Base-by-base conservation (phyloP, 495 filamentous ascomycete species). In the Bacidia gigantensis region DNA sequence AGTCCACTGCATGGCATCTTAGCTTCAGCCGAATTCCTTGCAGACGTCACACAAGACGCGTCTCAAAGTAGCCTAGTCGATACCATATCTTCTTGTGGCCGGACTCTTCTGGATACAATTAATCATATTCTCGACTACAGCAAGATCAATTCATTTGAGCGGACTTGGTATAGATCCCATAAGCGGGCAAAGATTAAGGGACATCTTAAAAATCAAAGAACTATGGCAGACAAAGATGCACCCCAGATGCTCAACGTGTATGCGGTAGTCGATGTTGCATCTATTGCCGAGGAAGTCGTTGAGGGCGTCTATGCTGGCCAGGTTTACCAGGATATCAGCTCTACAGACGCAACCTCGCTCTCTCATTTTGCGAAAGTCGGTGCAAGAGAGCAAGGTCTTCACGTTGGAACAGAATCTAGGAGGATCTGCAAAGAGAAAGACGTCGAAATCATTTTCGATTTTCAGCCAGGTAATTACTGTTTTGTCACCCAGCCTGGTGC, bases 1-100 rank as follows among this genome's bases (percentile, higher is more conserved):
- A 84, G 78, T 17, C 87, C 87, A 1, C 65, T 93, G 5, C 84
- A 89, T 56, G 85, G 85, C 0, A 85, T 88, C 42, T 61, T 88
- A 2, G 82, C 81, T 0, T 81, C 77, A 42, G 78, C 78, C 1
- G 85, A 92, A 59, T 81, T 93, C 51, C 53, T 75, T 42, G 64
- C 69, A 26, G 66, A 67, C n/a, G 74, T 70, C 1, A 53, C 68
- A 14, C 59, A 70, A 1, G 70, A 70, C 51, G 66, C 73, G 32
- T 76, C 75, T 32, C 82, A 86, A 60, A 66, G 67, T 24, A 80
- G 77, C n/a, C 71, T 87, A 40, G 69, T 87, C 1, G 74, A 83
- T 46, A 87, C 84, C 5, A 76, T 92, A 49, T 79, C 86, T 47
- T 78, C 79, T 3, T 92, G 84, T 53, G 83, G 82, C 0, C 76